These are phyloP conservation scores for Aspergillus fructus DNA, from an alignment of 2,329 filamentous ascomycete species.

Conservation along the genomic window DNA sequence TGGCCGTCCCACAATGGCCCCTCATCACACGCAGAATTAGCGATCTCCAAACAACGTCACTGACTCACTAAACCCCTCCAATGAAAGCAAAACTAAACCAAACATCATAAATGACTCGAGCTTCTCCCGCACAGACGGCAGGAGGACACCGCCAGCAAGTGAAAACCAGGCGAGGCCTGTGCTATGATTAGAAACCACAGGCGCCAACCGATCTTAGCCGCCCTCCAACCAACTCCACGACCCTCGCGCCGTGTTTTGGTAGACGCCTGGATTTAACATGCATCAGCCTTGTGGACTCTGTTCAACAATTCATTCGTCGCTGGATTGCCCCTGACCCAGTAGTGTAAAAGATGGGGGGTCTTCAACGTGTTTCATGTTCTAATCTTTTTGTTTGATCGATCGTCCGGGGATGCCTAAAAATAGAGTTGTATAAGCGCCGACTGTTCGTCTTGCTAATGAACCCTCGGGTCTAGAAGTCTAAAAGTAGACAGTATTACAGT, in stretches of 20 bases:
- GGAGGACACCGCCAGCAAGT: no score
- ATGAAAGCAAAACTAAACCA: neutral
- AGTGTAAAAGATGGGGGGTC: neutral
- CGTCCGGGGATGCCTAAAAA: neutral
- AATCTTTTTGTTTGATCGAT: neutral
- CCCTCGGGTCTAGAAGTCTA: neutral
- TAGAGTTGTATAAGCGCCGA: neutral
- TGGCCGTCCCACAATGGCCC: no score
- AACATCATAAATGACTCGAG: neutral
- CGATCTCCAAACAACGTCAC: no score
- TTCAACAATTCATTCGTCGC: neutral
- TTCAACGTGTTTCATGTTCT: conserved; percentile 2
- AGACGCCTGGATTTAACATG: neutral
- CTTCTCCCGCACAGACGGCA: neutral
- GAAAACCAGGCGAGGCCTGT: neutral
- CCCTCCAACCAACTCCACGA: neutral
- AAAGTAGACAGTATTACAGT: neutral
- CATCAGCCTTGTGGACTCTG: neutral
- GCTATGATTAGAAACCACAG: conserved; percentile 3
- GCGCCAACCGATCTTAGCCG: conserved; percentile 1
- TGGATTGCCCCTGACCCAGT: neutral
- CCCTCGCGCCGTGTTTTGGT: neutral
- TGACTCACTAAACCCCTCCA: no score
- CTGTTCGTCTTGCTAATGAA: neutral
- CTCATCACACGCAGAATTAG: no score